Percentiles rank a stretch among this genome's conserved stretches.
phyloP scores from a whole-genome alignment of 2,329 filamentous ascomycete genomes.

The Phaeosphaeriaceae sp. region DNA sequence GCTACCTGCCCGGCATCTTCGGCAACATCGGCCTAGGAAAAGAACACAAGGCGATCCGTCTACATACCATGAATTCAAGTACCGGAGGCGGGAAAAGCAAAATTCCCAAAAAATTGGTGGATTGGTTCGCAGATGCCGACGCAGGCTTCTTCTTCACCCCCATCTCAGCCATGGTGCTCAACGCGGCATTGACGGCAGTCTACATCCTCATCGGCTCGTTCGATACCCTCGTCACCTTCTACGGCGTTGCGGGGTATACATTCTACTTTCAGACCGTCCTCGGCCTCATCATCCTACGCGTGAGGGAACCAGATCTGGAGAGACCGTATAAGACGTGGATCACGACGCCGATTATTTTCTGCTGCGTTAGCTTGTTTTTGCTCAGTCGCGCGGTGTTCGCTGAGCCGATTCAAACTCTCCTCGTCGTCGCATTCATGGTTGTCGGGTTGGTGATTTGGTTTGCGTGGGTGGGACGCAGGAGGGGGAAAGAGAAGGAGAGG shows the following conservation, averaged over 20 bases:
- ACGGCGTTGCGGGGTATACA: slow-evolving; percentile 57
- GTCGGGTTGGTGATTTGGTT: slow-evolving; percentile 89
- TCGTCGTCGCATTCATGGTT: slow-evolving; percentile 84
- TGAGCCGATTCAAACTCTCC: slow-evolving; percentile 86
- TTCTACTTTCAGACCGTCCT: slow-evolving; percentile 71
- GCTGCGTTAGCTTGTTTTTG: slow-evolving; percentile 93
- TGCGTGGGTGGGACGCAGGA: slow-evolving; percentile 74
- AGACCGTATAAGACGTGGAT: slow-evolving; percentile 65
- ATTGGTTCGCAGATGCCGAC: slow-evolving; percentile 65
- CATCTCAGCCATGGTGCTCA: slow-evolving; percentile 31
- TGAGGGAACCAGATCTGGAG: slow-evolving; percentile 62
- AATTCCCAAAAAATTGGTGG: slow-evolving; percentile 31
- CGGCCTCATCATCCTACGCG: slow-evolving; percentile 65
- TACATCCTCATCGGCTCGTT: slow-evolving; percentile 70
- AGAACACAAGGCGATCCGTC: slow-evolving; percentile 35
- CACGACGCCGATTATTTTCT: slow-evolving; percentile 66
- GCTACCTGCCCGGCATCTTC: slow-evolving; percentile 46
- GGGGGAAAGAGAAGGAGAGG: slow-evolving; percentile 33
- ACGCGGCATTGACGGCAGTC: slow-evolving; percentile 53
- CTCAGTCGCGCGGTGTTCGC: slow-evolving; percentile 89
- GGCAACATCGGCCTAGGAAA: slow-evolving; percentile 39
- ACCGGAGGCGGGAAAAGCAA: slow-evolving; percentile 26
- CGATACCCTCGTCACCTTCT: slow-evolving; percentile 65
- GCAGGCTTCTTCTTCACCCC: slow-evolving; percentile 86
- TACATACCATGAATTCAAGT: slow-evolving; percentile 35